phyloP scores from a whole-genome alignment of 140 eudicot species.

The Bidens hawaiensis region DNA sequence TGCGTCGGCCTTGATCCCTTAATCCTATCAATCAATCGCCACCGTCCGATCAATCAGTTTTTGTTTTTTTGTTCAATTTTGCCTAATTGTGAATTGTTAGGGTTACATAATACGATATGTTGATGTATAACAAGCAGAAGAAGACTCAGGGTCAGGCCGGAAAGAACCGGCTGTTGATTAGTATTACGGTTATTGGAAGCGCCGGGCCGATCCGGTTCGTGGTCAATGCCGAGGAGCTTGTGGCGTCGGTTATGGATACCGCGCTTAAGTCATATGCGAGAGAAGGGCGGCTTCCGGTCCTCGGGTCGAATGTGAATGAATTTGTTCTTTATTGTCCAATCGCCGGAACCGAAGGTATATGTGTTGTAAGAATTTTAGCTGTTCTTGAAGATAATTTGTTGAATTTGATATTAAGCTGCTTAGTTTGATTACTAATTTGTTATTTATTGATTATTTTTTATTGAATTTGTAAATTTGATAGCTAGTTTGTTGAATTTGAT shows the following conservation, averaged over 20 bases:
- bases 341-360: slow-evolving; percentile 68
- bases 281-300: slow-evolving; percentile 71
- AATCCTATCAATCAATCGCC: background rate
- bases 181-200: slow-evolving; percentile 67
- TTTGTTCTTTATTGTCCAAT: slow-evolving; percentile 72
- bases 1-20: slow-evolving; percentile 90
- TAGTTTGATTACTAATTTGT: too few species aligned
- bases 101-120: too few species aligned
- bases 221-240: slow-evolving; percentile 60
- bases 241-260: slow-evolving; percentile 61
- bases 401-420: too few species aligned
- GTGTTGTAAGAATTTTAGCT: too few species aligned
- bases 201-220: slow-evolving; percentile 84
- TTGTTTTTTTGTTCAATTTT: background rate
- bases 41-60: background rate
- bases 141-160: slow-evolving; percentile 35
- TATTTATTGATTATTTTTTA: too few species aligned
- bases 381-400: too few species aligned
- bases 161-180: slow-evolving; percentile 50
- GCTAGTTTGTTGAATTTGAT: too few species aligned
- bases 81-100: slow-evolving; percentile 1
- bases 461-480: too few species aligned
- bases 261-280: slow-evolving; percentile 76
- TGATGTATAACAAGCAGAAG: slow-evolving; percentile 57
- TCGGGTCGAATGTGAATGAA: slow-evolving; percentile 57